A percentile compares a stretch with the other conserved stretches of the same genome.
Conservation (phyloP, 352 stramenopile genomes). For the Phytophthora nicotianae region DNA sequence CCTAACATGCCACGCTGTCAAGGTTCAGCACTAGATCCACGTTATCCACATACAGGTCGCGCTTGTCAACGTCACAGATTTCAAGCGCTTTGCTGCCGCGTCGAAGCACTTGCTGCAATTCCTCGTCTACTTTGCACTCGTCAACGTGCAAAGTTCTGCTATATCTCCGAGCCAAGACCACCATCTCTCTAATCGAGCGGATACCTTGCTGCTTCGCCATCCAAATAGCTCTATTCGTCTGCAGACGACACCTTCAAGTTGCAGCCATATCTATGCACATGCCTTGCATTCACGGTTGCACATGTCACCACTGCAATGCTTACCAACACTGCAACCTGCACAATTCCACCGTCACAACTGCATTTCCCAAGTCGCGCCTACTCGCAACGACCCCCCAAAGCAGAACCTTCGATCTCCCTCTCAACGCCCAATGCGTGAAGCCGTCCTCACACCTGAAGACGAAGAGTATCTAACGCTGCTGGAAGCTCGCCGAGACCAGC, state of each 20-base stretch:
- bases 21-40: neutral
- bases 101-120: conserved; percentile 19
- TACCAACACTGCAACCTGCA: conserved; percentile 8
- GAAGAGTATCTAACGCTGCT: conserved; percentile 49
- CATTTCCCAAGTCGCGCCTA: conserved; percentile 6
- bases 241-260: conserved; percentile 28
- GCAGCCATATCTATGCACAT: conserved; percentile 29
- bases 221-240: conserved; percentile 30
- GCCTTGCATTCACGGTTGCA: conserved; percentile 18
- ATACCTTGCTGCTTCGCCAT: conserved; percentile 5
- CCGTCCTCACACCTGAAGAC: conserved; percentile 50
- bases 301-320: conserved; percentile 28
- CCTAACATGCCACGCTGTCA: too few relatives aligned
- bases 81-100: conserved; percentile 7
- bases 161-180: too few relatives aligned
- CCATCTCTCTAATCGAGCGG: conserved; percentile 7
- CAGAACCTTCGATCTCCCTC: neutral
- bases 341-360: neutral
- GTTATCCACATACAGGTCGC: neutral
- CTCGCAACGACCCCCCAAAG: neutral
- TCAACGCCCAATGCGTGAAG: conserved; percentile 41
- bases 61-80: conserved; percentile 11
- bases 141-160: too few relatives aligned
- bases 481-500: conserved; percentile 46
- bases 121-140: too few relatives aligned